phyloP scores from a whole-genome alignment of 2,329 filamentous ascomycete species.

The Alternaria alternata region DNA sequence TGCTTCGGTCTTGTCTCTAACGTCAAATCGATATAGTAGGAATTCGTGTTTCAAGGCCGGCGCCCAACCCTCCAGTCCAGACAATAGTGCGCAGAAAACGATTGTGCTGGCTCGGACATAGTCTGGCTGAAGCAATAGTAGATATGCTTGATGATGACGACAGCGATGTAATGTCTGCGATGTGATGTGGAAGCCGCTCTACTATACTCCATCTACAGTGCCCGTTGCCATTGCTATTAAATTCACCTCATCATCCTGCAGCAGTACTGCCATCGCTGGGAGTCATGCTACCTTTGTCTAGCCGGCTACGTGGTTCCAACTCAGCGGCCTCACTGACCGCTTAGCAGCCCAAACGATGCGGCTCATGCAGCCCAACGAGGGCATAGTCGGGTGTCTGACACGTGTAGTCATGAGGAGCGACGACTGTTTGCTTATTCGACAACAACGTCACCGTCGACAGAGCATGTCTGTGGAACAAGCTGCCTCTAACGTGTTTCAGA shows the following conservation, averaged over 20 bases:
- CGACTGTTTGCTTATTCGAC: slow-evolving; percentile 5
- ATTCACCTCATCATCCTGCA: slow-evolving; percentile 1
- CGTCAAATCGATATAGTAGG: not conserved
- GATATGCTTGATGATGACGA: slow-evolving; percentile 11
- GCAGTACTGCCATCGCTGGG: not conserved
- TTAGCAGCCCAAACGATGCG: slow-evolving; percentile 22
- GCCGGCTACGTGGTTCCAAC: slow-evolving; percentile 30
- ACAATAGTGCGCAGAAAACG: slow-evolving; percentile 37
- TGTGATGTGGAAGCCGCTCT: not conserved
- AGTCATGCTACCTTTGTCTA: slow-evolving; percentile 7
- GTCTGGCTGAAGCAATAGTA: slow-evolving; percentile 29
- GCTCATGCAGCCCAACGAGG: slow-evolving; percentile 29
- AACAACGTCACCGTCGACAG: slow-evolving; percentile 5
- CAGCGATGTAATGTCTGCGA: slow-evolving; percentile 7
- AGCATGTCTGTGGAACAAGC: not conserved
- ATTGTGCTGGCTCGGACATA: slow-evolving; percentile 44
- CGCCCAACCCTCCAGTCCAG: slow-evolving; percentile 48
- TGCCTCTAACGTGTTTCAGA: not conserved
- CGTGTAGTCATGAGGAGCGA: slow-evolving; percentile 21
- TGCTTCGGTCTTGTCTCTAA: not conserved
- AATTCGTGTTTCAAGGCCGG: slow-evolving; percentile 27
- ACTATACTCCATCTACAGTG: slow-evolving; percentile 16
- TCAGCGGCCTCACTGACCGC: slow-evolving; percentile 24
- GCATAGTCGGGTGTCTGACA: slow-evolving; percentile 15
- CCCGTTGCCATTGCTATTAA: slow-evolving; percentile 19